phyloP scores from a whole-genome alignment of 2,329 filamentous ascomycete species.

The Cladophialophora bantiana region DNA sequence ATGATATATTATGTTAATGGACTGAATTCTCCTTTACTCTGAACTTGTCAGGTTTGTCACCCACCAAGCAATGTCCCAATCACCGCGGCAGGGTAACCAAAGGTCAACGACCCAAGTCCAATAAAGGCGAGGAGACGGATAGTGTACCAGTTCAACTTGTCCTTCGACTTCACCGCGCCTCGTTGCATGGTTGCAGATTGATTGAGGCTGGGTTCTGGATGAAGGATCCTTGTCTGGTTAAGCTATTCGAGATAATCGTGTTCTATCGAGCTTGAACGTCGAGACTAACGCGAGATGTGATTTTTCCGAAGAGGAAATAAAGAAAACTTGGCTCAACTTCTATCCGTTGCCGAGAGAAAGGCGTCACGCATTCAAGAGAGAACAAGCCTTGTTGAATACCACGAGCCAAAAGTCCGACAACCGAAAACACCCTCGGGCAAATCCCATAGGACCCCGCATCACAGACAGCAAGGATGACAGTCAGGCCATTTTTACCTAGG shows the following conservation, averaged over 20 bases:
- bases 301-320: not conserved
- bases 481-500: not conserved
- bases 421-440: constrained; percentile 3
- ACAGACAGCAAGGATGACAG: not conserved
- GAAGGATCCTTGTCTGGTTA: not conserved
- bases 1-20: not conserved
- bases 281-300: not conserved
- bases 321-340: not conserved
- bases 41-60: not conserved
- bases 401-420: not conserved
- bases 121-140: constrained; percentile 3
- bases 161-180: not conserved
- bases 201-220: not conserved
- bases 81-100: constrained; percentile 5
- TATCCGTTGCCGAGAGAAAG: not conserved
- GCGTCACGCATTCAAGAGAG: not conserved
- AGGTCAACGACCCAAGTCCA: constrained; percentile 11
- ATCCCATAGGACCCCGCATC: not conserved
- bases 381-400: not conserved
- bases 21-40: not conserved
- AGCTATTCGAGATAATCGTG: not conserved
- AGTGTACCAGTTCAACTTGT: constrained; percentile 13
- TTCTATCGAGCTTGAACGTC: not conserved
- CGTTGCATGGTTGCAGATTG: not conserved
- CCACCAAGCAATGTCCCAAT: constrained; percentile 4